Conservation (phyloP, 2,329 filamentous ascomycete species). For the Orbilia blumenaviensis region DNA sequence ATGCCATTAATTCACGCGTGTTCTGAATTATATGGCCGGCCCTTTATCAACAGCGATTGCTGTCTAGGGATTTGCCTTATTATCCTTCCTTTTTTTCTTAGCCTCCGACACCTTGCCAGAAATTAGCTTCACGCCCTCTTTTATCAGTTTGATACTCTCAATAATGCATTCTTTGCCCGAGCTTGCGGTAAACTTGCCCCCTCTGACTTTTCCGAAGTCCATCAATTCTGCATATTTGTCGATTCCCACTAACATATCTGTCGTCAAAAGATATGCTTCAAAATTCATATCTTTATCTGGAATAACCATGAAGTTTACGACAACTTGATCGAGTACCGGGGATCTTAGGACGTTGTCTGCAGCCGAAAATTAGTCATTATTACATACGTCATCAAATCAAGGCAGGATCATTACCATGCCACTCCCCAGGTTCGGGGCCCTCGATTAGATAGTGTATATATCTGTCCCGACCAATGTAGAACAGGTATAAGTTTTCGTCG, state of each 20-base stretch:
- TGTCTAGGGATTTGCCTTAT: not conserved
- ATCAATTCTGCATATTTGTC: slow-evolving; percentile 9
- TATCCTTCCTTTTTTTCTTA: not conserved
- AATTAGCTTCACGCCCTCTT: slow-evolving; percentile 2
- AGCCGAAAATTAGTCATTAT: slow-evolving; percentile 10
- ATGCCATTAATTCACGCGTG: not conserved
- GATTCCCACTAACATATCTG: slow-evolving; percentile 8
- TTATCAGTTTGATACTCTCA: slow-evolving; percentile 9
- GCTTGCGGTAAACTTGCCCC: slow-evolving; percentile 7
- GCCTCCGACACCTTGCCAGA: slow-evolving; percentile 3
- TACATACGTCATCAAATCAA: not conserved
- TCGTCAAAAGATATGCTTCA: slow-evolving; percentile 9
- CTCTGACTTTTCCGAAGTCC: slow-evolving; percentile 17
- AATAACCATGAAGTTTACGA: slow-evolving; percentile 27
- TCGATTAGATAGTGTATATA: slow-evolving; percentile 5
- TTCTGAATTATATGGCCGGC: not conserved
- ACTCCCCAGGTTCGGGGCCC: not conserved
- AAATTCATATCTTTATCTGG: slow-evolving; percentile 3
- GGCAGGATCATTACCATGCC: slow-evolving; percentile 17
- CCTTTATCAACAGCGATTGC: not conserved
- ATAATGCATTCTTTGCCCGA: slow-evolving; percentile 22
- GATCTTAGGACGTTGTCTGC: slow-evolving; percentile 12
- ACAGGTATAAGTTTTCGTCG: slow-evolving; percentile 7
- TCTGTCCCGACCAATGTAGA: slow-evolving; percentile 17
- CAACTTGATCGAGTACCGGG: not conserved